Evolutionary conservation across 2,329 filamentous ascomycete species (phyloP), one percentile per base, ranked within the genome.

Genomic region (Helotiales sp.): DNA sequence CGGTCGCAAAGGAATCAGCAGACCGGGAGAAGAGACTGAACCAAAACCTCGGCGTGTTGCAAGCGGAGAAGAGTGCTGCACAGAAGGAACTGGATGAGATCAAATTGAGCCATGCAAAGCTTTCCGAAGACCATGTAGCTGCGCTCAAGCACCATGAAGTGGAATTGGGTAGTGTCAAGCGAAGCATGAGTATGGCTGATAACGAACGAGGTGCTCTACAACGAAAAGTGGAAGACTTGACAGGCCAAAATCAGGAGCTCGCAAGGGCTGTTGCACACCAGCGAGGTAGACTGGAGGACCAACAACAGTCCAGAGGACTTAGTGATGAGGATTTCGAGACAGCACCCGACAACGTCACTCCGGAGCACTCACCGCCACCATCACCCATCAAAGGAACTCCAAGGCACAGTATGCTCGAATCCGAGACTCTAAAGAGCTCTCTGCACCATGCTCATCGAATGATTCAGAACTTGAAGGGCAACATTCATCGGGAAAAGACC

Each of bases 401-500:
- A 28, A 88, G 96, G 26, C 95, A 97, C 79, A 90, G 92, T 43
- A 90, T 93, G 80, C 86, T 99, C n/a, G 96, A 99, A 79, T 91
- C 93, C 0, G 96, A 99, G 81, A 99, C 96, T 0, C 83, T 99
- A 72, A 96, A 96, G 82, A 96, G 94, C 63, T 97, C 95, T 28
- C 85, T 98, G 30, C 91, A 93, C 72, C 96, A 99, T 78, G 95
- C 96, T 45, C 96, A 98, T 78, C 89, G 95, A 66, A 97, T 97
- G 81, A 97, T 99, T 67, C 95, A 98, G 78, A 97, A 93, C 75
- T 87, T 98, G 73, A 93, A 97, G 80, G 93, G 91, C 78, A 97
- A 94, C 75, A 92, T 98, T 55, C 95, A 99, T 79, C 91, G 96
- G 37, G 96, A 99, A 79, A 99, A 98, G 88, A 97, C 95, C 0